These are phyloP conservation scores for Neofusicoccum umdonicola DNA, from an alignment of 2,329 filamentous ascomycete genomes.

Conservation along the genomic window DNA sequence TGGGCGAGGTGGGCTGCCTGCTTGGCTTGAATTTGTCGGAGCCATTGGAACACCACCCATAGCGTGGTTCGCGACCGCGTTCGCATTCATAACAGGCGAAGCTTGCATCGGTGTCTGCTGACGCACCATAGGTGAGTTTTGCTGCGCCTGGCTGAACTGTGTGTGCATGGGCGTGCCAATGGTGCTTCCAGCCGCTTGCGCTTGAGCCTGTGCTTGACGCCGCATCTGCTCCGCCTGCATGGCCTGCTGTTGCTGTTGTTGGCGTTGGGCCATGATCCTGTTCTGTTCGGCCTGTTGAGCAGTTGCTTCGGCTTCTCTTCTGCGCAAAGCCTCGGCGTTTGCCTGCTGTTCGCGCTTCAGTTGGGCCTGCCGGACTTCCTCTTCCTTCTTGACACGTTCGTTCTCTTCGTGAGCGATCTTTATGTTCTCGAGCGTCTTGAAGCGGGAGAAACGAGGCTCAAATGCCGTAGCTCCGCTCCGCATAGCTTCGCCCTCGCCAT, in stretches of 20 bases:
- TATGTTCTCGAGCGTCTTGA: constrained; percentile 87
- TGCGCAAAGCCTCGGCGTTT: constrained; percentile 16
- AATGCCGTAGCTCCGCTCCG: constrained; percentile 69
- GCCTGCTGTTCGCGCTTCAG: constrained; percentile 26
- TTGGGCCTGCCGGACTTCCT: constrained; percentile 54
- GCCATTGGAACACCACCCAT: constrained; percentile 48
- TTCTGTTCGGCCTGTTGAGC: constrained; percentile 23
- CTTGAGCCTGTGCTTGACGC: constrained; percentile 31
- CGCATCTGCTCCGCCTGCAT: constrained; percentile 15
- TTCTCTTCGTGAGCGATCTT: constrained; percentile 74
- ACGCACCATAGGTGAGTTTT: constrained; percentile 61
- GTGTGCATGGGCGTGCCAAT: constrained; percentile 22
- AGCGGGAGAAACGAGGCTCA: constrained; percentile 82
- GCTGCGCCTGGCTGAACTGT: constrained; percentile 56
- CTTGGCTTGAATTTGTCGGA: constrained; percentile 36
- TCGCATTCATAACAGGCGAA: constrained; percentile 42
- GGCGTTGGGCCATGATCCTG: constrained; percentile 20
- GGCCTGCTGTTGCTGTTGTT: constrained; percentile 22
- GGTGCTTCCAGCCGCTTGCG: constrained; percentile 24
- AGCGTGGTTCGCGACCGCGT: constrained; percentile 28
- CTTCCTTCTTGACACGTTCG: constrained; percentile 49
- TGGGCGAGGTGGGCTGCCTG: constrained; percentile 38
- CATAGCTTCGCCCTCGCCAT: constrained; percentile 63
- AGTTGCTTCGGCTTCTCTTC: constrained; percentile 19
- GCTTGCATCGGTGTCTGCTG: constrained; percentile 48